These are phyloP conservation scores for Trichoderma sp. DNA, from an alignment of 2,329 filamentous ascomycete species.

Conservation along the genomic window DNA sequence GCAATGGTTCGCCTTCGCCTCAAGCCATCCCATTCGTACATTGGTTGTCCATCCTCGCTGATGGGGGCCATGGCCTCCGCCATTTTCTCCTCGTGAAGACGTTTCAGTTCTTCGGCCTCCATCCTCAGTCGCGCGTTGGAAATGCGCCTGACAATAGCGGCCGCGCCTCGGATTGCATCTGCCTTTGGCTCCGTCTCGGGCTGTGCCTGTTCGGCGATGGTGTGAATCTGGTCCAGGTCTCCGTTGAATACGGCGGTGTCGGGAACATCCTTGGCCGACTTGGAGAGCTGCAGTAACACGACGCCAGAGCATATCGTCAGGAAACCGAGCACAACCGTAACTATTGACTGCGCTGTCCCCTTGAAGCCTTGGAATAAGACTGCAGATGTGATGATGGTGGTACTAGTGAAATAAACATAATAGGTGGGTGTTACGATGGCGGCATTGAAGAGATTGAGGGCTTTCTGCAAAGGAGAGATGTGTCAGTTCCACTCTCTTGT, in stretches of 20 bases:
- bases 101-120: slow-evolving; percentile 75
- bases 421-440: slow-evolving; percentile 97
- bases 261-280: slow-evolving; percentile 95
- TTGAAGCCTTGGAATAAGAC: slow-evolving; percentile 94
- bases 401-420: slow-evolving; percentile 96
- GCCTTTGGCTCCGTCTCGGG: slow-evolving; percentile 96
- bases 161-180: slow-evolving; percentile 88
- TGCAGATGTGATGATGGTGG: slow-evolving; percentile 90
- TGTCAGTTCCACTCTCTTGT: background rate
- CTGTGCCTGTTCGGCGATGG: slow-evolving; percentile 91
- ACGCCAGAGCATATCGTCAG: slow-evolving; percentile 91
- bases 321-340: slow-evolving; percentile 91
- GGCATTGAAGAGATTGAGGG: slow-evolving; percentile 93
- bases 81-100: slow-evolving; percentile 75
- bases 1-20: slow-evolving; percentile 65
- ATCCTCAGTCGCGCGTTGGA: slow-evolving; percentile 73
- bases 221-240: slow-evolving; percentile 91
- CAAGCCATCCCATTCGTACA: slow-evolving; percentile 88
- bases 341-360: slow-evolving; percentile 74
- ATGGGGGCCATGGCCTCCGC: slow-evolving; percentile 71
- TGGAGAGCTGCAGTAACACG: slow-evolving; percentile 90
- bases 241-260: slow-evolving; percentile 89
- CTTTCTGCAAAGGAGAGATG: slow-evolving; percentile 68
- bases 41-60: slow-evolving; percentile 67
- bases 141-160: slow-evolving; percentile 80